Base-by-base conservation (phyloP, 1,284 basidiomycete species). In the Sporisorium scitamineum region DNA sequence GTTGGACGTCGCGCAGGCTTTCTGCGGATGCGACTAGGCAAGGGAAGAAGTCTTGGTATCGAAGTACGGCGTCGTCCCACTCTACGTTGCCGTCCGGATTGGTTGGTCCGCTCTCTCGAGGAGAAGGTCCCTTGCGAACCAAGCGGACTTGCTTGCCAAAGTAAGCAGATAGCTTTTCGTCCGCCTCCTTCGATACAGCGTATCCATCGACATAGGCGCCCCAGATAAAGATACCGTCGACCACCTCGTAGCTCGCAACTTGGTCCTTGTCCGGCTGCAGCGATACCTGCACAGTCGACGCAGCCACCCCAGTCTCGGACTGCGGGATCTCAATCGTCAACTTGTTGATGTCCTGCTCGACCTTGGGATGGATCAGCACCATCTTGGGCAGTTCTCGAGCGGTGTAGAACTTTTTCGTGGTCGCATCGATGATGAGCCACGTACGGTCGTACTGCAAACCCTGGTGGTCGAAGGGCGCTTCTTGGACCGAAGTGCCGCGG, bases 391-490 rank as follows among this genome's bases (percentile, higher is more conserved):
- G 59, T 26, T 80, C 80, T 39, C 81, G 69, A 2, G 81, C 81
- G 1, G 81, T 83, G 61, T 73, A 78, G 70, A 83, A 83, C 26
- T 70, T 70, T 14, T 66, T 65, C 2, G 73, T 71, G 22, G 69
- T 42, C 1, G 78, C 66, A 51, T 80, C 78, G 66, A 81, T 79
- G 70, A 83, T 79, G 71, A 83, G 74, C 76, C 80, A 83, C 14
- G 81, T 76, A 18, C 81, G 73, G 52, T 83, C 81, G 57, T 78
- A 82, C 29, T 70, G 59, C 42, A 82, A 57, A 13, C 80, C 80
- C 26, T 68, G 61, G 13, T 76, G 68, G 45, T 79, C 74, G 56
- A 73, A 80, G 18, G 56, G 45, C 1, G 78, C 70, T 39, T 70
- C 54, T 18, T 70, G 55, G 16, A 83, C 81, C 14, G 71, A 73